A percentile compares a stretch with the other conserved stretches of the same genome.
Conservation (phyloP, 2,329 filamentous ascomycete genomes). For the Laburnicola sp. region DNA sequence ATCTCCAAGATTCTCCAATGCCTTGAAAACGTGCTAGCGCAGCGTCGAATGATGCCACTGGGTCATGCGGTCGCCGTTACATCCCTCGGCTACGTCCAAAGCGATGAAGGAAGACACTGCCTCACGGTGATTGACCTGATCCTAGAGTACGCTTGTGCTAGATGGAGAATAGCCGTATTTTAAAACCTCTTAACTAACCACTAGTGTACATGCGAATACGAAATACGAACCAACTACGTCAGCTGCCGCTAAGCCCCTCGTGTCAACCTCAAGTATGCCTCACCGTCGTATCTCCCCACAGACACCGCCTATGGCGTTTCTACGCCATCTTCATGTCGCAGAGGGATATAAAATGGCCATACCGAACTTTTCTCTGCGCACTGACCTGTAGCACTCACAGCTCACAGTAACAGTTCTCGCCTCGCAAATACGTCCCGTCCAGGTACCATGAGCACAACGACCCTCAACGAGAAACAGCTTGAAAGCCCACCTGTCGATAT, state of each 20-base stretch:
- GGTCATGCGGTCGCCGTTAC: too few species aligned
- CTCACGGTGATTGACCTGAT: too few species aligned
- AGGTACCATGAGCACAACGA: slow-evolving; percentile 9
- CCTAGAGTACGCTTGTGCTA: too few species aligned
- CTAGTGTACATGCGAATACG: background rate
- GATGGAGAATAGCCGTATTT: too few species aligned
- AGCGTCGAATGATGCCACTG: too few species aligned
- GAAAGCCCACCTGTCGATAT: slow-evolving; percentile 15
- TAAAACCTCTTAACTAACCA: too few species aligned
- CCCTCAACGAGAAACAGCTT: slow-evolving; percentile 10
- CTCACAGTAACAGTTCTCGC: background rate
- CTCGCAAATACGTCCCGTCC: background rate
- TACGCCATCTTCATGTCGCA: background rate
- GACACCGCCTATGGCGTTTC: background rate
- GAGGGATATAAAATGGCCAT: slow-evolving; percentile 1
- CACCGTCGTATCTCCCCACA: slow-evolving; percentile 3
- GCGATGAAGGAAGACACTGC: too few species aligned
- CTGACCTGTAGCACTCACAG: slow-evolving; percentile 3
- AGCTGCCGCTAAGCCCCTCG: background rate
- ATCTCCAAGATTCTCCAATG: too few species aligned
- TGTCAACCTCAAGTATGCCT: slow-evolving; percentile 17
- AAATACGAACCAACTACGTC: slow-evolving; percentile 13
- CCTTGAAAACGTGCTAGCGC: too few species aligned
- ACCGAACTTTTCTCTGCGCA: background rate
- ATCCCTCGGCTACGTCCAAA: too few species aligned